Conservation (phyloP, 768 basidiomycete species). For the Baorangia bicolor region DNA sequence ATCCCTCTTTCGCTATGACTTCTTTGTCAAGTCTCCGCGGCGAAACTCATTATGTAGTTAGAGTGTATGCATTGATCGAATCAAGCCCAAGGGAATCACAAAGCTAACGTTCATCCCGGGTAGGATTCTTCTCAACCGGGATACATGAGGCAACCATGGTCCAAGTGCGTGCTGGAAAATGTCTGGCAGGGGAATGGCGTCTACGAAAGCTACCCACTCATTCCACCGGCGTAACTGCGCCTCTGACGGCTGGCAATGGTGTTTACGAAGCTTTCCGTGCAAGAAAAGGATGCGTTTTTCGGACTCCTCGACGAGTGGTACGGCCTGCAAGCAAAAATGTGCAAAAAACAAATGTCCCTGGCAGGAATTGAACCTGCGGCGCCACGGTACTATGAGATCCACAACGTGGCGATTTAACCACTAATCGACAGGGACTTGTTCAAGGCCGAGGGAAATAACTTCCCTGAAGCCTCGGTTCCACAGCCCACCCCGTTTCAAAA, state of each 20-base stretch:
- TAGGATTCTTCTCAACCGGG: neutral
- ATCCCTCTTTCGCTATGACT: neutral
- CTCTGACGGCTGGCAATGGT: constrained; percentile 48
- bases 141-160: neutral
- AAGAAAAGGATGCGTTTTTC: constrained; percentile 84
- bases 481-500: too few species aligned
- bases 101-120: neutral
- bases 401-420: constrained; percentile 45
- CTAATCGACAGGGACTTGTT: constrained; percentile 43
- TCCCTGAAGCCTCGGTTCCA: too few species aligned
- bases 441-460: too few species aligned
- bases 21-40: neutral
- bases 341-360: too few species aligned
- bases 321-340: too few species aligned
- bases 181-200: too few species aligned
- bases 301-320: constrained; percentile 82
- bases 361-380: constrained; percentile 41
- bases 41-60: neutral
- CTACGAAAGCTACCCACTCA: neutral
- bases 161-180: constrained; percentile 1
- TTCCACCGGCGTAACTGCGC: neutral
- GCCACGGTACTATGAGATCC: constrained; percentile 35
- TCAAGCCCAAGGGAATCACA: neutral
- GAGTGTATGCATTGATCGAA: neutral
- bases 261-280: constrained; percentile 60